Evolutionary conservation across 2,329 filamentous ascomycete genomes (phyloP), one percentile per base, ranked within the genome.

Genomic region (Diplodia corticola): DNA sequence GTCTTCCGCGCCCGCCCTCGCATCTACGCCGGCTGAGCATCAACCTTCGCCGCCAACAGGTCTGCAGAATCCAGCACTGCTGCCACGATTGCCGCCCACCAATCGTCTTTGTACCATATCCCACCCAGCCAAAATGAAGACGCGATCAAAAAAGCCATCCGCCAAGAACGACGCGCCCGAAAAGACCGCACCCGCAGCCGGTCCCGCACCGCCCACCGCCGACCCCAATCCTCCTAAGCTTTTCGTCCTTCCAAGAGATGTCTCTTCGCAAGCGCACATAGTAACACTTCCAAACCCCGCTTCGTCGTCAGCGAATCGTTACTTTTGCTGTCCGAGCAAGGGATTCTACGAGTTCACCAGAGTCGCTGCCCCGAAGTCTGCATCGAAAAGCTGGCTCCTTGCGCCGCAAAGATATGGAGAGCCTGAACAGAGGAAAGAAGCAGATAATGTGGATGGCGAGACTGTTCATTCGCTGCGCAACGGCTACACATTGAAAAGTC

Each of bases 281-380:
- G 73, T 87, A 67, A 83, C 81, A 5, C 75, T 89, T 12, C 80
- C 83, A 4, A 81, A 86, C 67, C 87, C 87, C 7, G 80, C 81
- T 44, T 84, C 81, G 15, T 74, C 73, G 4, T 74, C 73, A 7
- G 75, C 80, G 4, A 82, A 76, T 53, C 80, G 85, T 68, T 89
- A 88, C 70, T 83, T 84, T 67, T 86, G 87, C 71, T 88, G 86
- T 68, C 86, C 87, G 0, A 74, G 82, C 28, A 80, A 80, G 22
- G 87, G 87, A 3, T 78, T 89, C 65, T 85, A 84, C 71, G 87
- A 89, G 69, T 88, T 89, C 73, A 89, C 84, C 2, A 81, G 80
- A 64, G 79, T 89, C 64, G 77, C 81, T 9, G 80, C 84, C 4
- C 80, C 85, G 2, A 79, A 82, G 68, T 80, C 78, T 22, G 76